Percentiles rank a stretch among this genome's conserved stretches.
Conservation (phyloP, 2,329 filamentous ascomycete genomes). For the Hymenoscyphus scutula region DNA sequence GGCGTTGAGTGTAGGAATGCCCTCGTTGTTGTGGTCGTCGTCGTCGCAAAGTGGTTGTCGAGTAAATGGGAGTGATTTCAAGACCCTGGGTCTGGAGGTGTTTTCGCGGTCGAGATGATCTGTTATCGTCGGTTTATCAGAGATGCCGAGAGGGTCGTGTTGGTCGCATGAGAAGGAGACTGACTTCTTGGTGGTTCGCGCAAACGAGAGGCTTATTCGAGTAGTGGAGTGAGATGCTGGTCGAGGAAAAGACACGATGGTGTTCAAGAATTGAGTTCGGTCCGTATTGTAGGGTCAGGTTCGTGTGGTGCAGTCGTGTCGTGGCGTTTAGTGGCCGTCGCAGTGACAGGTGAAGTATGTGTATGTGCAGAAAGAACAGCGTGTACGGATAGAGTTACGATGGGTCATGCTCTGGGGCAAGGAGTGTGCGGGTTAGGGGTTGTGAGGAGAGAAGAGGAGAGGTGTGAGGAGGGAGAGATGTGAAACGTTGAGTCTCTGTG, state of each 20-base stretch:
- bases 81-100: slow-evolving; percentile 21
- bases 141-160: not conserved
- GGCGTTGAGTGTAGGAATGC: not conserved
- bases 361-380: not conserved
- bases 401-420: no score
- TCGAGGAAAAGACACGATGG: slow-evolving; percentile 18
- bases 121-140: slow-evolving; percentile 6
- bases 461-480: not conserved
- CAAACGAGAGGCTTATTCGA: not conserved
- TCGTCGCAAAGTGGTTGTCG: slow-evolving; percentile 18
- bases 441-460: no score
- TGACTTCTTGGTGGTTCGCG: not conserved
- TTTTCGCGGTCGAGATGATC: slow-evolving; percentile 4
- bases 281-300: no score
- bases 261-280: not conserved
- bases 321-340: slow-evolving; percentile 2
- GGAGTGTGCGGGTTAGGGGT: no score
- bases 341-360: not conserved
- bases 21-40: not conserved
- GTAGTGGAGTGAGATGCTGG: slow-evolving; percentile 2
- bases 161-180: not conserved
- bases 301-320: no score
- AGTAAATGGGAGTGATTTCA: slow-evolving; percentile 26
- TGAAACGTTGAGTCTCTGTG: not conserved
- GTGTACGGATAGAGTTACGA: no score